phyloP scores from a whole-genome alignment of 2,329 filamentous ascomycete genomes.

The Amesomyces nigricolor region DNA sequence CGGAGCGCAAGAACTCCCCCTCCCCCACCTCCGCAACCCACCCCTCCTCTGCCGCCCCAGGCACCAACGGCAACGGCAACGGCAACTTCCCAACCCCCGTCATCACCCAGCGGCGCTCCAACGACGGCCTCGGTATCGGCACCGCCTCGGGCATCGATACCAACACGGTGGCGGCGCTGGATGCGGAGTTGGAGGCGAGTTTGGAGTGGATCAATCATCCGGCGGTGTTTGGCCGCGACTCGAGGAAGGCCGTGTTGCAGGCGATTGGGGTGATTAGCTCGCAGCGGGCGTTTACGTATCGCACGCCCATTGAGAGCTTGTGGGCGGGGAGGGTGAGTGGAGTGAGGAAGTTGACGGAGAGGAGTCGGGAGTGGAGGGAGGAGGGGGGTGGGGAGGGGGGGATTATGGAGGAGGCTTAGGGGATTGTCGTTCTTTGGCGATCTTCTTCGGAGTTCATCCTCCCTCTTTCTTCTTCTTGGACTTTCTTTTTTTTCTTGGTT shows the following conservation, averaged over 20 bases:
- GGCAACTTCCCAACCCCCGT: conserved; percentile 35
- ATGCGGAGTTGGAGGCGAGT: conserved; percentile 82
- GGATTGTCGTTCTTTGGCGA: neutral
- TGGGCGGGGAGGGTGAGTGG: conserved; percentile 82
- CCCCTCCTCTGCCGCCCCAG: conserved; percentile 39
- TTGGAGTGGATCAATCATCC: conserved; percentile 98
- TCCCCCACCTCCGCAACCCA: conserved; percentile 48
- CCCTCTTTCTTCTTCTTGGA: neutral
- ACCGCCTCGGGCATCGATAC: conserved; percentile 69
- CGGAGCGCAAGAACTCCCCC: conserved; percentile 51
- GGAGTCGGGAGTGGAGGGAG: conserved; percentile 88
- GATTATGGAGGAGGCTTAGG: conserved; percentile 55
- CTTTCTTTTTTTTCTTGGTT: neutral
- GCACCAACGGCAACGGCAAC: conserved; percentile 1
- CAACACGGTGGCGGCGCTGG: conserved; percentile 75
- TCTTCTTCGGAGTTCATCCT: too few relatives aligned
- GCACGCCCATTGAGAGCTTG: conserved; percentile 79
- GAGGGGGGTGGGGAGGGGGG: conserved; percentile 67
- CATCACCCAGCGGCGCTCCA: conserved; percentile 48
- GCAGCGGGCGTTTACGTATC: conserved; percentile 88
- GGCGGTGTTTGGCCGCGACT: conserved; percentile 88
- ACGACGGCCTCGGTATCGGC: conserved; percentile 45
- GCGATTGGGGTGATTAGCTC: conserved; percentile 95
- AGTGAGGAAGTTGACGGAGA: conserved; percentile 73
- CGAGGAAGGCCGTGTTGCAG: conserved; percentile 90